Evolutionary conservation across 345 rosid species (phyloP).

Genomic region (Corchorus olitorius): DNA sequence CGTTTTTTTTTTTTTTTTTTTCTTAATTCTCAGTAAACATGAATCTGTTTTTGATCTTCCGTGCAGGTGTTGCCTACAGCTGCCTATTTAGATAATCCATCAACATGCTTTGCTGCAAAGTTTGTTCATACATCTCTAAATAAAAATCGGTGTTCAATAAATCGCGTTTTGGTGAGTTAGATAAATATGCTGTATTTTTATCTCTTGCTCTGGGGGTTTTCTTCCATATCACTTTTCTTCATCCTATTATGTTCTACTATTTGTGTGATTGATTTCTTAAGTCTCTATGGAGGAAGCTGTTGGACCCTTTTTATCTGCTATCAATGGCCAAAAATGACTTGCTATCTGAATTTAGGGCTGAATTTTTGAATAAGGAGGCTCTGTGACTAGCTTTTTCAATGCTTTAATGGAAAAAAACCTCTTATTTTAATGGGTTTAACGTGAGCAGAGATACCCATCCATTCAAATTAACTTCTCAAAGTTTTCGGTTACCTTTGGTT

Average conservation of each 20-base stretch:
- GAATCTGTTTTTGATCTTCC: conserved; percentile 24
- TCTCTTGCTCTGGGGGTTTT: conserved; percentile 12
- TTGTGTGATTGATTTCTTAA: background rate
- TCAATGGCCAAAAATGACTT: background rate
- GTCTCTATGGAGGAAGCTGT: background rate
- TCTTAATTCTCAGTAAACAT: conserved; percentile 13
- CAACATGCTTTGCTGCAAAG: conserved; percentile 92
- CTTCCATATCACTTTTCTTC: background rate
- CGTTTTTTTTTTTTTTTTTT: conserved; percentile 19
- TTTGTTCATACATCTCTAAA: conserved; percentile 95
- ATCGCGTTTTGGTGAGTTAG: conserved; percentile 76
- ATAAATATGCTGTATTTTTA: background rate
- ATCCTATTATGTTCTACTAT: background rate
- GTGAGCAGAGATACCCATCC: background rate
- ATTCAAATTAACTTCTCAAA: background rate
- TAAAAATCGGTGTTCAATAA: conserved; percentile 94
- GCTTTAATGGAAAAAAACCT: background rate
- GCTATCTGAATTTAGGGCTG: background rate
- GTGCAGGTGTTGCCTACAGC: conserved; percentile 84
- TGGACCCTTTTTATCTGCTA: background rate
- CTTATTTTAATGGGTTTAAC: background rate
- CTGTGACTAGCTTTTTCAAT: background rate
- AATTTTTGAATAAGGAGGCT: background rate
- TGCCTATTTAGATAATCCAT: conserved; percentile 94
- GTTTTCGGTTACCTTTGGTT: background rate